phyloP scores from a whole-genome alignment of 495 filamentous ascomycete species.

The Penicillium chermesinum region DNA sequence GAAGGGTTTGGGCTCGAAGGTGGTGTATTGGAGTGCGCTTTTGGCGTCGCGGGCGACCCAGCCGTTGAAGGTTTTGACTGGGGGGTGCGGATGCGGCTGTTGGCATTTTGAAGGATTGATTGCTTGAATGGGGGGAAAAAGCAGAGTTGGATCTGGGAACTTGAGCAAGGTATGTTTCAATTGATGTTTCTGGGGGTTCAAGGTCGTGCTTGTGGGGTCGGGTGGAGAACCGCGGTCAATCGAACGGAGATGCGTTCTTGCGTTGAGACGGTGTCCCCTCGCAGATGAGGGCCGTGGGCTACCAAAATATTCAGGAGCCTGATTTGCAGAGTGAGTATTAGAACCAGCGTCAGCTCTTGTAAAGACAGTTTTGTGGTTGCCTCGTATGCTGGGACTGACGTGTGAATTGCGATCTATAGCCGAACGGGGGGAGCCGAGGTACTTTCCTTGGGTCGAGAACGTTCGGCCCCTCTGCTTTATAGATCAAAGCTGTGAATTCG shows the following conservation, averaged over 20 bases:
- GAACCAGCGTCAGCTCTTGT: no score
- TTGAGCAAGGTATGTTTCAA: neutral
- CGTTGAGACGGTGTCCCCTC: no score
- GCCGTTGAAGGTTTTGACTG: slow-evolving; percentile 60
- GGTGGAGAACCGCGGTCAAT: neutral
- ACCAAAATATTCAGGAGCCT: no score
- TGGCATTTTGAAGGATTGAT: neutral
- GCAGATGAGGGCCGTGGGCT: no score
- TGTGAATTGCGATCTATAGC: no score
- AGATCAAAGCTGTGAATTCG: neutral
- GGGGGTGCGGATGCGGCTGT: slow-evolving; percentile 9
- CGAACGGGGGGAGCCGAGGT: slow-evolving; percentile 6
- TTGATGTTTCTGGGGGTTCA: no score
- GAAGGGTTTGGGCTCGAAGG: slow-evolving; percentile 74
- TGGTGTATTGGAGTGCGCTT: slow-evolving; percentile 66
- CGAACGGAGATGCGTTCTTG: no score
- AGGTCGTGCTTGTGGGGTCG: slow-evolving; percentile 7
- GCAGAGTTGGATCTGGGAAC: slow-evolving; percentile 2
- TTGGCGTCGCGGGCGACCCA: slow-evolving; percentile 71
- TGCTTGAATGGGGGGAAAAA: no score
- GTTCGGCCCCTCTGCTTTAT: neutral
- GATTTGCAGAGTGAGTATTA: no score
- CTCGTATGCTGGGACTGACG: no score
- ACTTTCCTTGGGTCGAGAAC: slow-evolving; percentile 2
- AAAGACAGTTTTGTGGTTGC: no score